Evolutionary conservation across 2,329 filamentous ascomycete species (phyloP).

Genomic region (Zelopaecilomyces penicillatus): DNA sequence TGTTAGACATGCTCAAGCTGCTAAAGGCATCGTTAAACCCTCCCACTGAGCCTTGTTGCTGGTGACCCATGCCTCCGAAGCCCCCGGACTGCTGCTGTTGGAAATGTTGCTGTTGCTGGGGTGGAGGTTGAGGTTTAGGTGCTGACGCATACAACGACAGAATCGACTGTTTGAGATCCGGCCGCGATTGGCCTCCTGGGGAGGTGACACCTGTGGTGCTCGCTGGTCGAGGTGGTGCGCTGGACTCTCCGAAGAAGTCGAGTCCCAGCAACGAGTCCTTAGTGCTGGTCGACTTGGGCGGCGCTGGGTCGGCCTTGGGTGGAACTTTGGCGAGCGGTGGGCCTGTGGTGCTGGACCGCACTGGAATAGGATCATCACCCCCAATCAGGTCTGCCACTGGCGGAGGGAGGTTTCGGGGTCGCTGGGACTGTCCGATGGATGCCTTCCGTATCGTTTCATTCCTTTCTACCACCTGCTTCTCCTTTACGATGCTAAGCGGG

Average conservation of each 20-base stretch:
- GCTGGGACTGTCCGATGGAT: slow-evolving; percentile 36
- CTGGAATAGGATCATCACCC: slow-evolving; percentile 59
- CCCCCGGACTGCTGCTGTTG: slow-evolving; percentile 52
- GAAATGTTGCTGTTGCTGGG: slow-evolving; percentile 25
- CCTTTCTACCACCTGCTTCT: slow-evolving; percentile 56
- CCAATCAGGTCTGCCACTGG: slow-evolving; percentile 74
- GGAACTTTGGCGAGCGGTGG: slow-evolving; percentile 51
- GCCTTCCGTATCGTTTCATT: slow-evolving; percentile 55
- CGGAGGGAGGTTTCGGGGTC: slow-evolving; percentile 25
- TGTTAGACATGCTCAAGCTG: slow-evolving; percentile 35
- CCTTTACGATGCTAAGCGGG: slow-evolving; percentile 52
- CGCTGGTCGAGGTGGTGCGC: slow-evolving; percentile 68
- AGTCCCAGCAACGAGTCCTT: slow-evolving; percentile 88
- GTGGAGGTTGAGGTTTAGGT: slow-evolving; percentile 62
- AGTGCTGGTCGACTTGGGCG: slow-evolving; percentile 59
- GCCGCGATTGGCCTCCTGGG: slow-evolving; percentile 61
- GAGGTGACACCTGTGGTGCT: slow-evolving; percentile 64
- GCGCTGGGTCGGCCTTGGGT: slow-evolving; percentile 53
- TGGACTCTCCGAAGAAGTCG: slow-evolving; percentile 77
- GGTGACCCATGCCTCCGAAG: slow-evolving; percentile 52
- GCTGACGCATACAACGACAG: slow-evolving; percentile 85
- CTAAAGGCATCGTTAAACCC: slow-evolving; percentile 70
- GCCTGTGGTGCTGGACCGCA: slow-evolving; percentile 62
- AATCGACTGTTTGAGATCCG: slow-evolving; percentile 95
- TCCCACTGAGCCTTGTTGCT: slow-evolving; percentile 42